phyloP scores from a whole-genome alignment of 805 yeast genomes.

The Spathaspora arborariae region DNA sequence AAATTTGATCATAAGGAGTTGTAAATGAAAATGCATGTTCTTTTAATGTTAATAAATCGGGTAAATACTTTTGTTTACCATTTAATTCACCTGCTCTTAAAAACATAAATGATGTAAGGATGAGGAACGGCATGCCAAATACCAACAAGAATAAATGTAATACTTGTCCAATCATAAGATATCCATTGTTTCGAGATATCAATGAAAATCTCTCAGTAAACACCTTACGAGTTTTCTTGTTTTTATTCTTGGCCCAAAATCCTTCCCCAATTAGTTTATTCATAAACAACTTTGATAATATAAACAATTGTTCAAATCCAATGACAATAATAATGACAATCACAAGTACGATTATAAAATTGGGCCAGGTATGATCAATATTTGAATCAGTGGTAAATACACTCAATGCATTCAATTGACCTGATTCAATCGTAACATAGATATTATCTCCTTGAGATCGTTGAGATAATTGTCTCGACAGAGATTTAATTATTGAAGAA shows the following conservation, averaged over 20 bases:
- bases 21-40: constrained; percentile 21
- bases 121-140: constrained; percentile 43
- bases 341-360: constrained; percentile 35
- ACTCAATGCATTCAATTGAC: constrained; percentile 39
- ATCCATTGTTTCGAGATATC: constrained; percentile 17
- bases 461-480: not conserved
- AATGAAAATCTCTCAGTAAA: constrained; percentile 4
- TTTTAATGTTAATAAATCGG: constrained; percentile 12
- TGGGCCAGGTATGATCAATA: constrained; percentile 36
- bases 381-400: constrained; percentile 22
- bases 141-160: constrained; percentile 27
- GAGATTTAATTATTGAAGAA: constrained; percentile 5
- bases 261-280: constrained; percentile 1
- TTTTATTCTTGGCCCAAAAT: not conserved
- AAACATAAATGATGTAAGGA: constrained; percentile 34
- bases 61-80: constrained; percentile 10
- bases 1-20: constrained; percentile 19
- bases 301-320: constrained; percentile 17
- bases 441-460: constrained; percentile 26
- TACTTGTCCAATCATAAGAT: constrained; percentile 29
- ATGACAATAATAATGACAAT: constrained; percentile 24
- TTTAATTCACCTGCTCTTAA: constrained; percentile 16
- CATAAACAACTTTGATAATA: constrained; percentile 15
- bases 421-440: constrained; percentile 37
- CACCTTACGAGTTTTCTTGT: constrained; percentile 5